Evolutionary conservation across 2,329 filamentous ascomycete species (phyloP).

Genomic region (Ascosphaera apis): DNA sequence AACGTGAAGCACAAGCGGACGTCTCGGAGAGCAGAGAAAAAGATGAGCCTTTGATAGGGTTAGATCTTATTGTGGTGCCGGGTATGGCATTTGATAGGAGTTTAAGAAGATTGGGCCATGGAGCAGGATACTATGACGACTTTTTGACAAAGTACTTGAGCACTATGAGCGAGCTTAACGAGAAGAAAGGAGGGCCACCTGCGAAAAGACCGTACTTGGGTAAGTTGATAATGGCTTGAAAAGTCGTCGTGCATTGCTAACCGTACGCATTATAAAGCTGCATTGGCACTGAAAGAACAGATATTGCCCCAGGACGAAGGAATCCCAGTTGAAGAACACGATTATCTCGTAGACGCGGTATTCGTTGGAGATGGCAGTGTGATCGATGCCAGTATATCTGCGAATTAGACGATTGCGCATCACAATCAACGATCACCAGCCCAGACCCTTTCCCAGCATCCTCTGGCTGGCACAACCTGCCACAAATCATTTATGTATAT

Average conservation of each 20-base stretch:
- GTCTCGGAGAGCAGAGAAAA: slow-evolving; percentile 4
- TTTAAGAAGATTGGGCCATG: slow-evolving; percentile 66
- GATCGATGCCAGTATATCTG: slow-evolving; percentile 8
- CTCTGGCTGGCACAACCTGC: no score
- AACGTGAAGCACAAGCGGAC: slow-evolving; percentile 4
- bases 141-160: slow-evolving; percentile 57
- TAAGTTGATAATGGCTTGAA: slow-evolving; percentile 18
- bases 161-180: slow-evolving; percentile 11
- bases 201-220: slow-evolving; percentile 33
- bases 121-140: slow-evolving; percentile 91
- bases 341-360: slow-evolving; percentile 59
- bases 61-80: slow-evolving; percentile 79
- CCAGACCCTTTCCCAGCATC: no score
- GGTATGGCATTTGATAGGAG: slow-evolving; percentile 71
- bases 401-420: slow-evolving; percentile 8
- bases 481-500: no score
- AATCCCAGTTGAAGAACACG: slow-evolving; percentile 52
- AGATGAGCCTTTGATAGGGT: slow-evolving; percentile 14
- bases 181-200: slow-evolving; percentile 10
- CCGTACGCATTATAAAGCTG: slow-evolving; percentile 29
- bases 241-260: slow-evolving; percentile 1
- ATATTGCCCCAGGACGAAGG: slow-evolving; percentile 41
- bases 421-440: no score
- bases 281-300: slow-evolving; percentile 69
- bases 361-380: slow-evolving; percentile 47